A percentile compares a stretch with the other conserved stretches of the same genome.
phyloP scores from a whole-genome alignment of 768 basidiomycete species.

The Boletus insuetus region DNA sequence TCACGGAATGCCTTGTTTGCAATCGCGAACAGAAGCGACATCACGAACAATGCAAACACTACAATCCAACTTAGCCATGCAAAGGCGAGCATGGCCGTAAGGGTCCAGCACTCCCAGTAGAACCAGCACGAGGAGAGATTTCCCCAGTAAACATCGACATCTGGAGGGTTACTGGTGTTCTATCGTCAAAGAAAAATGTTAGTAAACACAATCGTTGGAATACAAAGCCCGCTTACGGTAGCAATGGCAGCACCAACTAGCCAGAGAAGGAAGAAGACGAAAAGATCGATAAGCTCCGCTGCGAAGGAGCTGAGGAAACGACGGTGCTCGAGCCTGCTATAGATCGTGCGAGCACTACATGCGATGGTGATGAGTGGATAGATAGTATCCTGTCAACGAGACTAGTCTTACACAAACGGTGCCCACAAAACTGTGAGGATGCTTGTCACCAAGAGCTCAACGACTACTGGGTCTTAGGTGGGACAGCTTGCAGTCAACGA shows the following conservation, averaged over 20 bases:
- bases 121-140: constrained; percentile 60
- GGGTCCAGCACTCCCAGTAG: constrained; percentile 58
- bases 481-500: constrained; percentile 1
- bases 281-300: constrained; percentile 60
- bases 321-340: constrained; percentile 58
- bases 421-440: constrained; percentile 64
- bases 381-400: background rate
- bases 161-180: constrained; percentile 30
- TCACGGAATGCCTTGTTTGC: constrained; percentile 58
- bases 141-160: constrained; percentile 51
- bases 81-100: constrained; percentile 72
- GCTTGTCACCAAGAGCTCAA: constrained; percentile 62
- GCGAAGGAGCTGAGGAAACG: constrained; percentile 56
- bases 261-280: constrained; percentile 71
- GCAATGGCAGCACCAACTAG: constrained; percentile 64
- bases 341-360: constrained; percentile 53
- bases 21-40: constrained; percentile 53
- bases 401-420: constrained; percentile 52
- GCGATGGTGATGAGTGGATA: constrained; percentile 8
- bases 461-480: constrained; percentile 60
- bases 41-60: constrained; percentile 51
- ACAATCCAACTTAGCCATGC: constrained; percentile 73
- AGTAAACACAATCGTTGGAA: background rate
- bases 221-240: constrained; percentile 44
- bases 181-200: constrained; percentile 1